Evolutionary conservation across 306 rosid genomes (phyloP), one percentile per base, ranked within the genome.

Genomic region (Casuarina cunninghamiana): DNA sequence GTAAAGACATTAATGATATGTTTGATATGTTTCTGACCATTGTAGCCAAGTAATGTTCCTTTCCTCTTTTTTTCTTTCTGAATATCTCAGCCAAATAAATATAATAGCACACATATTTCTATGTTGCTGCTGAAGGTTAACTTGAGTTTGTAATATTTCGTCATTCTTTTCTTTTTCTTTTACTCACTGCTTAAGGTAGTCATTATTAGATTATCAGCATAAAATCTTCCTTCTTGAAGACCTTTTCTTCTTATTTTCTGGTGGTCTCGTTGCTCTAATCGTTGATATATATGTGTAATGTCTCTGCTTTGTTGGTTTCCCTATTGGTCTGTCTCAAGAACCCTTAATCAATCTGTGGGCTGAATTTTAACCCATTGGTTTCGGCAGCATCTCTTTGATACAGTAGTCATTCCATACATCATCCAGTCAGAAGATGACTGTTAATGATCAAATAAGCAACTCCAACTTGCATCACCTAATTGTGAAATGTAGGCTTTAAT

Each of bases 341-440:
- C 61, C 60, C 62, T 37, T 58, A 69, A 35, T 58, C 5, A 73
- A 49, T 67, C n/a, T 55, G 11, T 74, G 62, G 41, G 68, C 50
- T 16, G 50, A 72, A 13, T 53, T 53, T 49, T 68, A 45, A 61
- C 38, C 77, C 17, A 45, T 77, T 51, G 37, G 35, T 41, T 57
- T 37, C 6, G 43, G 32, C 50, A 39, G 69, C 39, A 8, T 41
- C 46, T 66, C 13, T 41, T 16, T 42, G 32, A 42, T 16, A 16
- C 2, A 2, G n/a, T 39, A 13, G 8, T 8, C 38, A 66, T 41
- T 26, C 48, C 46, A 66, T 12, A 39, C 41, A 16, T 41, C 49
- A 66, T 49, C 35, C 49, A 17, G 26, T 41, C 41, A 66, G 32
- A 66, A 66, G 32, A 66, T 42, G 12, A 42, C 50, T 66, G 69